A percentile compares a stretch with the other conserved stretches of the same genome.
Evolutionary conservation across 2,329 filamentous ascomycete genomes (phyloP).

Genomic region (Phialocephala sp.): DNA sequence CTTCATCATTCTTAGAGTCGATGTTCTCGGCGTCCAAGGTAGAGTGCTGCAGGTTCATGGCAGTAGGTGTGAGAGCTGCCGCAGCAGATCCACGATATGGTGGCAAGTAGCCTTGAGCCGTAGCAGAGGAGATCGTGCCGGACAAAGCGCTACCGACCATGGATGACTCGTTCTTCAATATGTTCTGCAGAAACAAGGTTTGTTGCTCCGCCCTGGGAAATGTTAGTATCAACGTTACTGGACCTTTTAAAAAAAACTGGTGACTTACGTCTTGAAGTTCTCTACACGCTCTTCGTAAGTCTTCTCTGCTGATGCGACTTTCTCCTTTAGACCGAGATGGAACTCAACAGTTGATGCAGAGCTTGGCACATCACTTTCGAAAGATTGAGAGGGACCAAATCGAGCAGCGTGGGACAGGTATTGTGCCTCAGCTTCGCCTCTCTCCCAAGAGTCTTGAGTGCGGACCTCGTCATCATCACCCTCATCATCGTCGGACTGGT

Average conservation of each 20-base stretch:
- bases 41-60: slow-evolving; percentile 21
- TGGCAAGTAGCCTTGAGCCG: slow-evolving; percentile 43
- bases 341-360: slow-evolving; percentile 34
- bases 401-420: slow-evolving; percentile 11
- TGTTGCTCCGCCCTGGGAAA: slow-evolving; percentile 36
- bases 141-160: slow-evolving; percentile 38
- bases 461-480: slow-evolving; percentile 26
- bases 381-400: slow-evolving; percentile 8
- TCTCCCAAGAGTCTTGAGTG: slow-evolving; percentile 31
- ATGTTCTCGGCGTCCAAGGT: slow-evolving; percentile 24
- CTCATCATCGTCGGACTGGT: slow-evolving; percentile 7
- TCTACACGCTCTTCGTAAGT: slow-evolving; percentile 36
- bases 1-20: slow-evolving; percentile 17
- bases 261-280: slow-evolving; percentile 36
- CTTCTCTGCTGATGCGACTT: slow-evolving; percentile 27
- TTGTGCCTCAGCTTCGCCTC: slow-evolving; percentile 13
- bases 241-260: background rate
- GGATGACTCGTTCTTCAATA: slow-evolving; percentile 37
- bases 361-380: slow-evolving; percentile 16
- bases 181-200: slow-evolving; percentile 42
- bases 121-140: slow-evolving; percentile 41
- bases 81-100: slow-evolving; percentile 42
- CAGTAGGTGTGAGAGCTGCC: slow-evolving; percentile 41
- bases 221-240: slow-evolving; percentile 9
- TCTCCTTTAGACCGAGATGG: slow-evolving; percentile 26